phyloP scores from a whole-genome alignment of 2,329 filamentous ascomycete species.

The Xylariaceae sp. region DNA sequence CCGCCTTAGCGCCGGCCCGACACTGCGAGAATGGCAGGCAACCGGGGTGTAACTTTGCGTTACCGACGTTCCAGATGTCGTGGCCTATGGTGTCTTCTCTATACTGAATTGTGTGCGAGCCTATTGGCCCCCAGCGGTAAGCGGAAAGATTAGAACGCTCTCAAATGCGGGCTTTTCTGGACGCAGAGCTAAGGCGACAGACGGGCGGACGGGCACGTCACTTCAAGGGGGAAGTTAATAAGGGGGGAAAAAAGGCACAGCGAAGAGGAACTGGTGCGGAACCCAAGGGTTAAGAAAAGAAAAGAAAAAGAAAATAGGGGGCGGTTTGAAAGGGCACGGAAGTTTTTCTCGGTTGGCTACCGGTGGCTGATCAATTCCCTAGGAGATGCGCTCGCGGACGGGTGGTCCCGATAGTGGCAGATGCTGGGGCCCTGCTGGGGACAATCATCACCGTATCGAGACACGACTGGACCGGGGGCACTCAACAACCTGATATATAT shows the following conservation, averaged over 20 bases:
- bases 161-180: neutral
- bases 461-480: neutral
- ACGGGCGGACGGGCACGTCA: constrained; percentile 2
- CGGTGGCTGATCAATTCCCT: neutral
- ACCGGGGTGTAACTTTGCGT: constrained; percentile 20
- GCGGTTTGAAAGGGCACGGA: neutral
- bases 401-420: neutral
- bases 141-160: neutral
- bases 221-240: neutral
- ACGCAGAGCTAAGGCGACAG: neutral
- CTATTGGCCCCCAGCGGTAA: neutral
- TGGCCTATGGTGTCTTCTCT: constrained; percentile 13
- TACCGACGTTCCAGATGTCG: constrained; percentile 18
- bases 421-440: neutral
- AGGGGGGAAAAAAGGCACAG: neutral
- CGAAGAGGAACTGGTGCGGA: too few relatives aligned
- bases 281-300: too few relatives aligned
- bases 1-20: constrained; percentile 14
- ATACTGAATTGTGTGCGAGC: constrained; percentile 14
- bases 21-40: constrained; percentile 9
- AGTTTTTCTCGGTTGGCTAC: neutral
- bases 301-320: neutral
- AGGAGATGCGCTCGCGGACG: neutral
- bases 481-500: neutral
- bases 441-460: neutral